Base-by-base conservation (phyloP, 805 yeast genomes). In the Wickerhamomyces rabaulensis region DNA sequence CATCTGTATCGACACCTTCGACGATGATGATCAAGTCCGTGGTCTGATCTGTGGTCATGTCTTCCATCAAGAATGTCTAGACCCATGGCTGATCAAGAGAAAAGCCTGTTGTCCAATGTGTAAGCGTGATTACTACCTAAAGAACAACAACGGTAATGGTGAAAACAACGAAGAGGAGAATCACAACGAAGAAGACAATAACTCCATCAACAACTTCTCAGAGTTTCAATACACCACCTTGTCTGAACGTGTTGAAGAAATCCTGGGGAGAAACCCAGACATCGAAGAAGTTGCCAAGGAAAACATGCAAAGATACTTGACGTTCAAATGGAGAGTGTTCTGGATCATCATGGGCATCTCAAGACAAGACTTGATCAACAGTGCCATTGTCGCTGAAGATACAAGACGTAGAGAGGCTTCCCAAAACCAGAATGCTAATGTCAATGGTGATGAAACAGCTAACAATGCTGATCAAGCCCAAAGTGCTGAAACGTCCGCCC, bases 21-120 rank as follows among this genome's bases (percentile, higher is more conserved):
- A 79, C 52, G 75, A 75, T 42, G 80, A 74, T 13, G 88, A 84
- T 44, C 60, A 63, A 1, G 88, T 87, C 2, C 76, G 95, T 42
- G 88, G 88, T 0, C 70, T 88, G 39, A 69, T 85, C 10, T 87
- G 96, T 66, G 89, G 90, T 3, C 96, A 87, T 64, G 89, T 84
- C 2, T 87, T 82, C 73, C 96, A 87, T 58, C 72, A 82, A 20
- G 82, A 75, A 16, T 87, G 96, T 64, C 74, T 88, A 44, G 89
- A 84, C 52, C 91, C 91, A 2, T 87, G 95, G 95, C 68, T 87
- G 41, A 81, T 79, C 3, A 76, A 78, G 52, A 70, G 92, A 53
- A 74, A 84, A 41, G 91, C 90, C 1, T 82, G 87, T 55, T 87
- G 96, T 61, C 95, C 96, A 9, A 79, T 83, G 71, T 87, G 96